A percentile compares a stretch with the other conserved stretches of the same genome.
phyloP scores from a whole-genome alignment of 306 rosid genomes.

The Begonia loranthoides region DNA sequence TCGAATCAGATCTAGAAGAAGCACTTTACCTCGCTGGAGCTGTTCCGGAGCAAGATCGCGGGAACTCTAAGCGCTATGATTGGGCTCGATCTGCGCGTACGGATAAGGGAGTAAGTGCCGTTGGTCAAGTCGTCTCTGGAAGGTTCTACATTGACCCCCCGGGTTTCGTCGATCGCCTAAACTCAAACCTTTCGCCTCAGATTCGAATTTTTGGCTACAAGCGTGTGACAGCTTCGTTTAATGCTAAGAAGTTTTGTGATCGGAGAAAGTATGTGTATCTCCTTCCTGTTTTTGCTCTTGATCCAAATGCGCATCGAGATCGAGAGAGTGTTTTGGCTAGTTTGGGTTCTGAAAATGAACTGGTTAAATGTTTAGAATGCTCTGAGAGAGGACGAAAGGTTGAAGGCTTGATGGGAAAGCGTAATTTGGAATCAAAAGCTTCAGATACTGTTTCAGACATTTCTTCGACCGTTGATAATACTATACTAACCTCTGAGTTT shows the following conservation, averaged over 20 bases:
- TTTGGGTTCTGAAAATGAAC: constrained; percentile 63
- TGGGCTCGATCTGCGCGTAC: constrained; percentile 96
- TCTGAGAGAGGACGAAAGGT: constrained; percentile 92
- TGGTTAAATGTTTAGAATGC: constrained; percentile 63
- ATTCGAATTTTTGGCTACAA: constrained; percentile 74
- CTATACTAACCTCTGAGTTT: constrained; percentile 12
- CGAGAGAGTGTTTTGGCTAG: constrained; percentile 89
- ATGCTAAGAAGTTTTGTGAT: constrained; percentile 89
- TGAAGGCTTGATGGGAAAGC: constrained; percentile 54
- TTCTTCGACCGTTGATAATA: constrained; percentile 19
- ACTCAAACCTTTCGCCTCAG: constrained; percentile 60
- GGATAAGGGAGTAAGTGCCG: constrained; percentile 95
- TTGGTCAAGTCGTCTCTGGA: constrained; percentile 90
- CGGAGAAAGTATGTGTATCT: constrained; percentile 92
- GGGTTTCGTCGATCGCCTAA: constrained; percentile 80
- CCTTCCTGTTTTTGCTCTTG: constrained; percentile 74
- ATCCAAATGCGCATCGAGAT: constrained; percentile 70
- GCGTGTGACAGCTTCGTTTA: constrained; percentile 76
- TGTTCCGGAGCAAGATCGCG: constrained; percentile 77
- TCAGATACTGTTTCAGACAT: constrained; percentile 21
- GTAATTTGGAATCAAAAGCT: constrained; percentile 26
- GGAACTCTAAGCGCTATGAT: constrained; percentile 53
- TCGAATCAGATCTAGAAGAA: constrained; percentile 88
- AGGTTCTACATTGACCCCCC: constrained; percentile 87
- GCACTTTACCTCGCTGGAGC: constrained; percentile 63